Conservation (phyloP, 805 yeast genomes). For the Candida sonorensis region DNA sequence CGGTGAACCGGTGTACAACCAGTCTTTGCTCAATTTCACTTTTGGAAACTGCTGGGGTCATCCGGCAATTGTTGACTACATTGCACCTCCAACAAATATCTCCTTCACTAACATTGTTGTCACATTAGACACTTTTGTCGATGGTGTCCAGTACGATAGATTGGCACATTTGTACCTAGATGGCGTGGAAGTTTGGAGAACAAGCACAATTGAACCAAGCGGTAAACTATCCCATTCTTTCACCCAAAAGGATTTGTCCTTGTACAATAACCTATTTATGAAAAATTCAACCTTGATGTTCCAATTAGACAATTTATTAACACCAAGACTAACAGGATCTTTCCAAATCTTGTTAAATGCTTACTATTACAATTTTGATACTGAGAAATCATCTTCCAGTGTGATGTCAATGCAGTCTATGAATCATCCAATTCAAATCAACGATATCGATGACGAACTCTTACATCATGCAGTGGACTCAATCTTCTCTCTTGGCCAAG, state of each 20-base stretch:
- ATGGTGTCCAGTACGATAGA: slow-evolving; percentile 60
- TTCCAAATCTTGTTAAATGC: slow-evolving; percentile 49
- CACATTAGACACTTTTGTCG: slow-evolving; percentile 43
- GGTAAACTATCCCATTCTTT: slow-evolving; percentile 40
- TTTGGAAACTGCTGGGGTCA: slow-evolving; percentile 59
- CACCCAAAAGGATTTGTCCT: slow-evolving; percentile 58
- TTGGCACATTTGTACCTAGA: slow-evolving; percentile 55
- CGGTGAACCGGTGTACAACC: slow-evolving; percentile 33
- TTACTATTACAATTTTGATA: slow-evolving; percentile 37
- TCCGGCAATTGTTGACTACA: slow-evolving; percentile 37
- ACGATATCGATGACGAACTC: slow-evolving; percentile 15
- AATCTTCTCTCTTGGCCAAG: slow-evolving; percentile 26
- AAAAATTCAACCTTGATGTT: slow-evolving; percentile 37
- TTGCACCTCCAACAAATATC: slow-evolving; percentile 37
- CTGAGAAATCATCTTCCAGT: slow-evolving; percentile 3
- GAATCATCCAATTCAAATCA: too few relatives aligned
- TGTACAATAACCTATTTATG: slow-evolving; percentile 44
- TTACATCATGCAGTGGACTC: slow-evolving; percentile 13
- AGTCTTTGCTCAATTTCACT: slow-evolving; percentile 34
- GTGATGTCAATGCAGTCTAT: too few relatives aligned
- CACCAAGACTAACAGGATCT: slow-evolving; percentile 50
- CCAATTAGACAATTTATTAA: slow-evolving; percentile 59
- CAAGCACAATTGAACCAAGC: slow-evolving; percentile 78
- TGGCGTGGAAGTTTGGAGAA: slow-evolving; percentile 73
- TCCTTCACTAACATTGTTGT: slow-evolving; percentile 48